A percentile compares a stretch with the other conserved stretches of the same genome.
Evolutionary conservation across 2,329 filamentous ascomycete species (phyloP).

Genomic region (Davidsoniella eucalypti): DNA sequence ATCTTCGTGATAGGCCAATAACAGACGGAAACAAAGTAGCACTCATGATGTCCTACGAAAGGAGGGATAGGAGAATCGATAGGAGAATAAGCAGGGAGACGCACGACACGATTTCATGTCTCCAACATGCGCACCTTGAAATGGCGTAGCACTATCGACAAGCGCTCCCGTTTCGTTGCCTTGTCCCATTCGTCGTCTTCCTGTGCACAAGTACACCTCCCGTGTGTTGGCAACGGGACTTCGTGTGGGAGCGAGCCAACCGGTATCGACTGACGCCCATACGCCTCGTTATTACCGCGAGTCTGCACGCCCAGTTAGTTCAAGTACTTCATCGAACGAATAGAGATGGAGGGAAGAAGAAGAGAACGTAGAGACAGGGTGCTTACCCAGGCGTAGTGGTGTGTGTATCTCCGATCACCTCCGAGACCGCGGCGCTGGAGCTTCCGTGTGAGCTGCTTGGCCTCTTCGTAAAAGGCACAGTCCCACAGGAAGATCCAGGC

Average conservation of each 20-base stretch:
- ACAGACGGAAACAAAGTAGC: too few species aligned
- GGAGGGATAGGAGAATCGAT: background rate
- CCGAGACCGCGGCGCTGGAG: conserved; percentile 3
- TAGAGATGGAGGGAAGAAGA: too few species aligned
- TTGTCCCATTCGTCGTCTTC: conserved; percentile 1
- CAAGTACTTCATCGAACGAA: background rate
- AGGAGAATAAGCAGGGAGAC: too few species aligned
- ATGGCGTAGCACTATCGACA: background rate
- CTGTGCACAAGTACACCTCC: conserved; percentile 2
- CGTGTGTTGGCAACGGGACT: background rate
- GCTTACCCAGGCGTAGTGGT: conserved; percentile 7
- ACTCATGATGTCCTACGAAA: background rate
- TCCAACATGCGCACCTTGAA: conserved; percentile 1
- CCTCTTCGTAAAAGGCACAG: conserved; percentile 8
- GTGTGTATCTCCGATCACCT: conserved; percentile 3
- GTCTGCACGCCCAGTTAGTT: background rate
- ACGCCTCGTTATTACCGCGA: conserved; percentile 1
- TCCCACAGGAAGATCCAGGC: conserved; percentile 6
- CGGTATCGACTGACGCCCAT: background rate
- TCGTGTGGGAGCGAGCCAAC: conserved; percentile 2
- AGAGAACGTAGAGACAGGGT: background rate
- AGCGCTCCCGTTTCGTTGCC: background rate
- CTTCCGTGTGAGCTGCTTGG: conserved; percentile 2
- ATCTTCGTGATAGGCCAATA: too few species aligned
- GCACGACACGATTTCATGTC: background rate